phyloP scores from a whole-genome alignment of 2,329 filamentous ascomycete species.

The Xylariaceae sp. region DNA sequence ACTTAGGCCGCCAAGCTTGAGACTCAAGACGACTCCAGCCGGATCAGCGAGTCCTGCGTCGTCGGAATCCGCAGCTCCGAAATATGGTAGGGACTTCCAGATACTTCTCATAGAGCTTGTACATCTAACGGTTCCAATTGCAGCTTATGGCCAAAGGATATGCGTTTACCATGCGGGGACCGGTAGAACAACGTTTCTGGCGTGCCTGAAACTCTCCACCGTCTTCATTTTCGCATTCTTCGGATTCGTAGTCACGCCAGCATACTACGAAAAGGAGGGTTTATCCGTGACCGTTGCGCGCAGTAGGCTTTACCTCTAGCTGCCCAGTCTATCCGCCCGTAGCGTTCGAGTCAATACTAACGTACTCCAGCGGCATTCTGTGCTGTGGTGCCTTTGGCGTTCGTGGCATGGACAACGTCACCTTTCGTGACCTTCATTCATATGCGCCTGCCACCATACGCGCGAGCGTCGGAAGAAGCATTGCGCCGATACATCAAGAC shows the following conservation, averaged over 20 bases:
- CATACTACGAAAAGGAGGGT: conserved; percentile 43
- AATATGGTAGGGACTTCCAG: conserved; percentile 10
- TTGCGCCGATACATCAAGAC: conserved; percentile 49
- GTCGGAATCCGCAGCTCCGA: not conserved
- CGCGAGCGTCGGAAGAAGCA: conserved; percentile 55
- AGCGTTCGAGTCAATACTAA: not conserved
- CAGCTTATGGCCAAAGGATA: conserved; percentile 54
- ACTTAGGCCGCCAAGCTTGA: conserved; percentile 4
- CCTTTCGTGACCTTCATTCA: conserved; percentile 72
- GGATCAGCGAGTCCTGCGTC: conserved; percentile 8
- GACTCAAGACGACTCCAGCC: conserved; percentile 20
- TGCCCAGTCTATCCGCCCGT: not conserved
- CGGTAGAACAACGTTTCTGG: conserved; percentile 62
- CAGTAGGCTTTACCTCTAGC: conserved; percentile 20
- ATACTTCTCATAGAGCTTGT: not conserved
- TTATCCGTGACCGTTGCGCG: conserved; percentile 20
- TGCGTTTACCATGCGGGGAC: conserved; percentile 75
- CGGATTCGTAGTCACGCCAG: conserved; percentile 58
- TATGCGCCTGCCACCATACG: conserved; percentile 62
- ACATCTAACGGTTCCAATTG: not conserved
- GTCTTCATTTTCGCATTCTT: conserved; percentile 67
- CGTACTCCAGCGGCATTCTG: conserved; percentile 48
- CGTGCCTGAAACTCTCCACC: conserved; percentile 66
- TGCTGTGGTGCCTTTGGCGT: conserved; percentile 61
- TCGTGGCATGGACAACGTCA: conserved; percentile 60